Base-by-base conservation (phyloP, 495 filamentous ascomycete species). In the Xylaria telfairii region DNA sequence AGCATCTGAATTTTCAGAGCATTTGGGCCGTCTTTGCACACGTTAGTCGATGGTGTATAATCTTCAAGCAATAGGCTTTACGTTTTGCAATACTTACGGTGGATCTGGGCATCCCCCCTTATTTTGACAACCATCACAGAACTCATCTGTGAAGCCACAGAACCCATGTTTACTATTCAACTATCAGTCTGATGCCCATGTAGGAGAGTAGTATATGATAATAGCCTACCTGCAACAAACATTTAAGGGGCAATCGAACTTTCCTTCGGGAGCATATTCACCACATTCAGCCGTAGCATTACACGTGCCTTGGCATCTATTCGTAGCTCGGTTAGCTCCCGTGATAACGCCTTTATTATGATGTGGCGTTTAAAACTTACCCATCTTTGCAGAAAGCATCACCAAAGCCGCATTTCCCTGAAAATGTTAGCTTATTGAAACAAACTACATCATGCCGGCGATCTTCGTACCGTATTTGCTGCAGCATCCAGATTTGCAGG, bases 171-270 rank as follows among this genome's bases (percentile, higher is more conserved):
- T 65, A 26, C 53, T 56, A 32, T 32, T 8, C 15, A 28, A 5
- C 53, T 12, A 26, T 56, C 24, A 56, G 53, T 19, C 13, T 56
- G 53, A 15, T 46, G 4, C 19, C 10, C 4, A 13, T 46, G 10
- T 46, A n/a, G 44, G 2, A 13, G 44, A 46, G 13, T 24, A 8
- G 19, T 56, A 10, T 56, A 28, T 28, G 21, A 3, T 12, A 56
- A 28, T 12, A 32, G 15, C 28, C 19, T 28, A 56, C 53, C 63
- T 68, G 68, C 68, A 71, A 32, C 68, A 71, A 37, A 71, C 68
- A 26, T 71, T 71, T 6, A 71, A 46, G 1, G 68, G 68, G 44
- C 68, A 71, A 32, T 67, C 32, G n/a, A 32, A 32, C 46, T 67
- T 56, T 6, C 46, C 65, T 19, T 56, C 28, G 53, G 24, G 53